These are phyloP conservation scores for Scorias spongiosa DNA, from an alignment of 2,329 filamentous ascomycete genomes.

Conservation along the genomic window DNA sequence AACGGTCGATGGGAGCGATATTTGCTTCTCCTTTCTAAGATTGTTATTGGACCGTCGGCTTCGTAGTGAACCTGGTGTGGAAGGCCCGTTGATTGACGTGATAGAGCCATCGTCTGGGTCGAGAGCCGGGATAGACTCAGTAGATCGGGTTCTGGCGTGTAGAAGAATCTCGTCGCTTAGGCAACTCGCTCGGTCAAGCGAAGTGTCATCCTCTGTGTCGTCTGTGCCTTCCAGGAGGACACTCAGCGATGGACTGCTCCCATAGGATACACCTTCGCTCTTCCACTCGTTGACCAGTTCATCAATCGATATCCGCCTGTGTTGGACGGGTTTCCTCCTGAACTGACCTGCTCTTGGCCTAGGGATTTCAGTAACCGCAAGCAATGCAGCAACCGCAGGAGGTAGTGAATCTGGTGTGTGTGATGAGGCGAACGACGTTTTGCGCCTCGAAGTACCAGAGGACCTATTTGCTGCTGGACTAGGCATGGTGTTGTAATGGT, in stretches of 20 bases:
- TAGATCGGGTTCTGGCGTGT: slow-evolving; percentile 38
- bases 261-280: slow-evolving; percentile 26
- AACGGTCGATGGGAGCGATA: slow-evolving; percentile 31
- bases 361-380: slow-evolving; percentile 45
- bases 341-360: slow-evolving; percentile 27
- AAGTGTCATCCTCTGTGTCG: slow-evolving; percentile 22
- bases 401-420: slow-evolving; percentile 33
- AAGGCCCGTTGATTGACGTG: slow-evolving; percentile 20
- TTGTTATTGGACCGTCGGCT: slow-evolving; percentile 20
- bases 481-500: slow-evolving; percentile 17
- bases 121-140: slow-evolving; percentile 42
- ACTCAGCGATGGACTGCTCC: slow-evolving; percentile 29
- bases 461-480: slow-evolving; percentile 5
- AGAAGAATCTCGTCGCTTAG: slow-evolving; percentile 27
- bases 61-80: slow-evolving; percentile 25
- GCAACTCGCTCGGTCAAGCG: slow-evolving; percentile 11
- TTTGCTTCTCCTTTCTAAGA: slow-evolving; percentile 31
- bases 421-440: slow-evolving; percentile 5
- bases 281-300: slow-evolving; percentile 41
- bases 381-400: slow-evolving; percentile 40
- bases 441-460: slow-evolving; percentile 10
- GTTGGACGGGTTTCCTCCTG: slow-evolving; percentile 25
- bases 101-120: slow-evolving; percentile 32
- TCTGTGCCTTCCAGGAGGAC: slow-evolving; percentile 41
- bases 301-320: slow-evolving; percentile 36